Percentiles rank a stretch among this genome's conserved stretches.
Evolutionary conservation across 305 asterid genomes (phyloP).

Genomic region (Salvia sclarea): DNA sequence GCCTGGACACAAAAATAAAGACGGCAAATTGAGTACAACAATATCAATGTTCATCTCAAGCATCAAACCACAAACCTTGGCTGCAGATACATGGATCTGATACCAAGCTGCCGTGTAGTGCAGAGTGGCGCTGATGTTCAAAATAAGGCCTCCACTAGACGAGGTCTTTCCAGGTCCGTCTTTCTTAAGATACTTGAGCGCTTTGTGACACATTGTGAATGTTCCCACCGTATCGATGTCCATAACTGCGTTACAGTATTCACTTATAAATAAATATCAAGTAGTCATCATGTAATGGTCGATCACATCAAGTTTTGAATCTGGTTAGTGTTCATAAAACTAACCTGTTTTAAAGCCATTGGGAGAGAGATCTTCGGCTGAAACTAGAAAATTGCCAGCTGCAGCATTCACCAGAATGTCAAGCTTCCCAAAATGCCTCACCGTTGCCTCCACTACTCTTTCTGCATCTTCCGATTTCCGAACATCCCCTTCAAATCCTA

Average conservation of each 20-base stretch:
- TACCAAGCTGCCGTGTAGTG: constrained; percentile 97
- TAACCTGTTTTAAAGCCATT: constrained; percentile 89
- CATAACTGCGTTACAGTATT: constrained; percentile 52
- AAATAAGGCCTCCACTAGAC: constrained; percentile 70
- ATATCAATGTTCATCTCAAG: not conserved
- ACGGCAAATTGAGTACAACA: not conserved
- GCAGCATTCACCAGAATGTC: constrained; percentile 95
- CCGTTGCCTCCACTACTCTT: constrained; percentile 77
- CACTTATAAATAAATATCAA: constrained; percentile 4
- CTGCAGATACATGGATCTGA: constrained; percentile 95
- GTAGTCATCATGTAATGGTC: not conserved
- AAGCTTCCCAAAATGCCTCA: constrained; percentile 75
- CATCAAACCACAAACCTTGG: constrained; percentile 64
- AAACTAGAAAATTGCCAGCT: constrained; percentile 83
- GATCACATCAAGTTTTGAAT: not conserved
- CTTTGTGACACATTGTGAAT: constrained; percentile 91
- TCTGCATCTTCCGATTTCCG: constrained; percentile 75
- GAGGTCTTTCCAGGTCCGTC: constrained; percentile 64
- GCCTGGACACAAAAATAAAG: constrained; percentile 50
- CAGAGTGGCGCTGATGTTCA: constrained; percentile 92
- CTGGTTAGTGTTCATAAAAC: not conserved
- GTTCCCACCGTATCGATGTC: constrained; percentile 97
- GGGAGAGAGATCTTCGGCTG: constrained; percentile 91
- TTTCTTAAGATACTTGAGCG: constrained; percentile 70
- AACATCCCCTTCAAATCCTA: constrained; percentile 85